Conservation (phyloP, 768 basidiomycete species). For the Mycena latifolia region DNA sequence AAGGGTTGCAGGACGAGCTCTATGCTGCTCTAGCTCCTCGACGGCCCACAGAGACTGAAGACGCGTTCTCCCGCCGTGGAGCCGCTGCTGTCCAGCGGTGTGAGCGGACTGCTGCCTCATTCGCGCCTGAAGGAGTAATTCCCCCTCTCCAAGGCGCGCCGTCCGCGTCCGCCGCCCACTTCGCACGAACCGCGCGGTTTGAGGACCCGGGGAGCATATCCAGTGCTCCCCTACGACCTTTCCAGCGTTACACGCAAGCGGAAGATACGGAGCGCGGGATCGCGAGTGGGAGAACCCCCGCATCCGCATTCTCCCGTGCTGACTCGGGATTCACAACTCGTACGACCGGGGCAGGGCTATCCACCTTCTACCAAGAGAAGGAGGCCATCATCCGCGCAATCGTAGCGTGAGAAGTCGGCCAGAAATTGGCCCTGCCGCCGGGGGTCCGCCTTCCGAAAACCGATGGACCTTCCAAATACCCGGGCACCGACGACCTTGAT, state of each 20-base stretch:
- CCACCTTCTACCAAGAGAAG: neutral
- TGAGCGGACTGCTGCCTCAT: neutral
- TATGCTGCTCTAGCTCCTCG: neutral
- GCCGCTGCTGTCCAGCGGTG: neutral
- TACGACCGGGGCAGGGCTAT: too few species aligned
- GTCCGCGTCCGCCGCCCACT: neutral
- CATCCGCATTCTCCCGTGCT: neutral
- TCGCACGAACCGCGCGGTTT: neutral
- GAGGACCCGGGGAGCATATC: conserved; percentile 10
- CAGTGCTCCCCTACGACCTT: neutral
- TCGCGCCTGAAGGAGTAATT: neutral
- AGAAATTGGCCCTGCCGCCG: neutral
- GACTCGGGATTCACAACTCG: too few species aligned
- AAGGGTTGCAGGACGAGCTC: neutral
- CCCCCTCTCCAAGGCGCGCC: neutral
- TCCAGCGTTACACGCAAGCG: neutral
- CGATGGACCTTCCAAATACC: neutral
- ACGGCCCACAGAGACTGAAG: neutral
- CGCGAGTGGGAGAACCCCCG: too few species aligned
- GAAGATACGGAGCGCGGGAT: neutral
- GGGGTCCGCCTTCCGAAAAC: neutral
- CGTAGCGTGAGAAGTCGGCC: neutral
- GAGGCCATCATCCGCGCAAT: neutral
- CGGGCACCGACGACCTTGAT: neutral
- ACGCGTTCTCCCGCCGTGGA: neutral